phyloP scores from a whole-genome alignment of 176 grass and related monocot species.

The Carex kokanica region DNA sequence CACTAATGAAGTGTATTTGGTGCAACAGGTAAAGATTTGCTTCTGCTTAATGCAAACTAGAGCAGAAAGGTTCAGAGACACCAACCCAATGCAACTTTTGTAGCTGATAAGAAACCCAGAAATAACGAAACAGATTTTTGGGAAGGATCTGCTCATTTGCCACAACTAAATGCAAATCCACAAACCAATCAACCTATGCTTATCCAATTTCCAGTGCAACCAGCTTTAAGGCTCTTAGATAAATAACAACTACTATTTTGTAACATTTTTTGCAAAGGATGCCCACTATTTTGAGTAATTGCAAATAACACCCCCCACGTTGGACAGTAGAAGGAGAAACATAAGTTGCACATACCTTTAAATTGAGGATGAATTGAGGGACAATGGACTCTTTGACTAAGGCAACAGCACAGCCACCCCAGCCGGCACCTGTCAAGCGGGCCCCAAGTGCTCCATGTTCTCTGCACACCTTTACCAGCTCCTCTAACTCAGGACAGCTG shows the following conservation, averaged over 20 bases:
- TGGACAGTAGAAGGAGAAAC: not conserved
- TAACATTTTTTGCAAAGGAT: not conserved
- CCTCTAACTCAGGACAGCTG: conserved; percentile 93
- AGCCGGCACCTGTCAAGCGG: conserved; percentile 87
- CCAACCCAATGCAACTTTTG: not conserved
- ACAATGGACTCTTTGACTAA: conserved; percentile 83
- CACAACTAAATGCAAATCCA: not conserved
- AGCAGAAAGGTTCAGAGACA: not conserved
- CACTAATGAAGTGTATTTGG: not conserved
- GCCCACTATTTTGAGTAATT: not conserved
- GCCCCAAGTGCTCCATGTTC: conserved; percentile 83
- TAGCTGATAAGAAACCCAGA: not conserved
- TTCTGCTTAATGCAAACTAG: not conserved
- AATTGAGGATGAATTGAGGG: conserved; percentile 83
- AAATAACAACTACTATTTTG: not conserved
- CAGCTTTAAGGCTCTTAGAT: not conserved
- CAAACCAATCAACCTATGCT: not conserved
- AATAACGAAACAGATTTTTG: not conserved
- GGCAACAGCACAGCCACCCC: conserved; percentile 90
- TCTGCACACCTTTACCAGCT: conserved; percentile 82
- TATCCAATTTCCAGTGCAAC: not conserved
- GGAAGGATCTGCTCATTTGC: not conserved
- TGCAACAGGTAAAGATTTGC: not conserved
- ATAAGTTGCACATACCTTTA: conserved; percentile 52
- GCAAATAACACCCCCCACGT: not conserved